A percentile compares a stretch with the other conserved stretches of the same genome.
Evolutionary conservation across 495 filamentous ascomycete genomes (phyloP).

Genomic region (Lepidopterella palustris): DNA sequence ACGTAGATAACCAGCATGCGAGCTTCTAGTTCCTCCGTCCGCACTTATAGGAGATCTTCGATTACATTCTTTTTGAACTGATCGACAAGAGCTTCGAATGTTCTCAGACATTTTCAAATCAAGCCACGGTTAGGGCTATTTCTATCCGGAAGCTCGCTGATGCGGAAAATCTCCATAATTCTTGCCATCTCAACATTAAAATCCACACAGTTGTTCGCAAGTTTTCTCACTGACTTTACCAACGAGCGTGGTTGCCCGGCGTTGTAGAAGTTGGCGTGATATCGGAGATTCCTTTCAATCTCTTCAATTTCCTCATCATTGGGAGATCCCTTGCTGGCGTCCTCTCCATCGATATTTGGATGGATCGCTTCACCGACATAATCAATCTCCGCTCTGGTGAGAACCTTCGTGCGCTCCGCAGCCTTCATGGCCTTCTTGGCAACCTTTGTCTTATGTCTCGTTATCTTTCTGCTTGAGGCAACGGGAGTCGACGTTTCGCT

Average conservation of each 20-base stretch:
- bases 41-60: conserved; percentile 12
- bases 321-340: background rate
- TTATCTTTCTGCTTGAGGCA: background rate
- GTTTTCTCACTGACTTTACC: background rate
- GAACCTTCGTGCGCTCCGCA: conserved; percentile 1
- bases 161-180: conserved; percentile 1
- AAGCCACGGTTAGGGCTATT: conserved; percentile 7
- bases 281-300: conserved; percentile 15
- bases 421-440: conserved; percentile 5
- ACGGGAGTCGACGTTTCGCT: background rate
- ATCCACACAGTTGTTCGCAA: conserved; percentile 6
- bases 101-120: conserved; percentile 5
- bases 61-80: conserved; percentile 4
- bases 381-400: conserved; percentile 5
- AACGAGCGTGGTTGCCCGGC: background rate
- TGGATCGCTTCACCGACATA: conserved; percentile 15
- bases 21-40: conserved; percentile 16
- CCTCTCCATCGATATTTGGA: background rate
- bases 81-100: background rate
- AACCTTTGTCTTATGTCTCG: conserved; percentile 10
- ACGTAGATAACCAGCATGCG: conserved; percentile 16
- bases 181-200: conserved; percentile 14
- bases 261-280: conserved; percentile 14
- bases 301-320: conserved; percentile 18
- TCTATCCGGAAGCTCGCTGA: conserved; percentile 5